Conservation (phyloP, 768 basidiomycete genomes). For the Amanita brunnescens region DNA sequence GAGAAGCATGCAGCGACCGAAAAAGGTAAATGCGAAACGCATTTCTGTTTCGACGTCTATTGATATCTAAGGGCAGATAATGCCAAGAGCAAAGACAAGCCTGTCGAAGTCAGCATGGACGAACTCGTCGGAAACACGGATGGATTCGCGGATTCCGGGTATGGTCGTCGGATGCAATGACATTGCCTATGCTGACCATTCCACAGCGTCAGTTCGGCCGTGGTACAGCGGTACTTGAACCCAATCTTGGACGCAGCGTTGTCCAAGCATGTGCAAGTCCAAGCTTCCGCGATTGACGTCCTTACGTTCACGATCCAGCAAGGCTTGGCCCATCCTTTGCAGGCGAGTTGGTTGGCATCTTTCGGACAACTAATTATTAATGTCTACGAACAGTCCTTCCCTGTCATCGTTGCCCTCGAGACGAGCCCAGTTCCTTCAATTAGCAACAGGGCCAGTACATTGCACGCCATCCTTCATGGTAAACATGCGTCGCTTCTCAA, state of each 20-base stretch:
- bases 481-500: conserved; percentile 91
- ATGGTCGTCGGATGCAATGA: conserved; percentile 16
- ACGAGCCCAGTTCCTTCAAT: conserved; percentile 58
- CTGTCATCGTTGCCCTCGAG: conserved; percentile 88
- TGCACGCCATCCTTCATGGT: conserved; percentile 75
- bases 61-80: conserved; percentile 23
- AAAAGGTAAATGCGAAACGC: conserved; percentile 37
- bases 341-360: conserved; percentile 35
- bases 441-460: conserved; percentile 65
- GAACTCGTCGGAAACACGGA: conserved; percentile 93
- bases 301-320: conserved; percentile 90
- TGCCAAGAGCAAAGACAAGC: conserved; percentile 34
- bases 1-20: conserved; percentile 65
- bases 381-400: conserved; percentile 57
- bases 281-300: conserved; percentile 82
- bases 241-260: conserved; percentile 78
- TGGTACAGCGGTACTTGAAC: conserved; percentile 86
- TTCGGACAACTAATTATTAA: background rate
- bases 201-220: conserved; percentile 81
- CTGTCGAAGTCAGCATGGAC: conserved; percentile 70
- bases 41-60: background rate
- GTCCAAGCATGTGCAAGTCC: conserved; percentile 60
- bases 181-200: background rate
- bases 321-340: conserved; percentile 90
- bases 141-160: conserved; percentile 97